Evolutionary conservation across 31 red algal genomes (phyloP), one percentile per base, ranked within the genome.

Genomic region (Porphyra umbilicalis): DNA sequence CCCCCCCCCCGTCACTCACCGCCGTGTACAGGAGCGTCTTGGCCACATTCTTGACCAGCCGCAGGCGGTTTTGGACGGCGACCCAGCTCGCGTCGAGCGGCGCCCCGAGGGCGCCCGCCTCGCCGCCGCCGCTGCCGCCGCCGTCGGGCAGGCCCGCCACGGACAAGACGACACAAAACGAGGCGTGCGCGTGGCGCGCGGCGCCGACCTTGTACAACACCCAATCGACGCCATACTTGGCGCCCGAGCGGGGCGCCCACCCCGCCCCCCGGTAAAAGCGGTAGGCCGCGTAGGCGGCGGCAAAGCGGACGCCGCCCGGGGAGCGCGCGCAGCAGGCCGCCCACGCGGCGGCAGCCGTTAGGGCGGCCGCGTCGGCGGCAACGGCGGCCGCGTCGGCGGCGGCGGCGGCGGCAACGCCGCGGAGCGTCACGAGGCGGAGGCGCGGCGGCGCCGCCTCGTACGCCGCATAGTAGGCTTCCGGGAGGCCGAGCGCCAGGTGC

Each of bases 161-260:
- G 16, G 77, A 35, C 30, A 98, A 35, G 25, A 98, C 78, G 18
- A 98, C 88, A 68, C 92, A 92, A 79, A 91, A 98, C 39, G 92
- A 92, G 38, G 96, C 84, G 79, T 98, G 96, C 37, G 85, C 79
- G 36, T 98, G 86, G 36, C 82, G 75, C 32, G 84, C 85, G 0
- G 79, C 76, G 0, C 33, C 37, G 9, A 39, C 79, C 8, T 91
- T 80, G 83, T 98, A 98, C 20, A 98, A 83, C 34, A 98, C 92
- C 92, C 87, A 98, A 82, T 98, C 85, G n/a, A 87, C 96, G 25
- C 96, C 96, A 76, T 98, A 98, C 84, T 98, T 98, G 46, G 88
- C 32, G 0, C 92, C 96, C 5, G 89, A 92, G 35, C 86, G 85
- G 7, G 92, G 92, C 67, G 94, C 80, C 96, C 96, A 98, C 30